Percentiles rank a stretch among this genome's conserved stretches.
phyloP scores from a whole-genome alignment of 108 stramenopile genomes.

The Cyclotella choctawhatcheeana region DNA sequence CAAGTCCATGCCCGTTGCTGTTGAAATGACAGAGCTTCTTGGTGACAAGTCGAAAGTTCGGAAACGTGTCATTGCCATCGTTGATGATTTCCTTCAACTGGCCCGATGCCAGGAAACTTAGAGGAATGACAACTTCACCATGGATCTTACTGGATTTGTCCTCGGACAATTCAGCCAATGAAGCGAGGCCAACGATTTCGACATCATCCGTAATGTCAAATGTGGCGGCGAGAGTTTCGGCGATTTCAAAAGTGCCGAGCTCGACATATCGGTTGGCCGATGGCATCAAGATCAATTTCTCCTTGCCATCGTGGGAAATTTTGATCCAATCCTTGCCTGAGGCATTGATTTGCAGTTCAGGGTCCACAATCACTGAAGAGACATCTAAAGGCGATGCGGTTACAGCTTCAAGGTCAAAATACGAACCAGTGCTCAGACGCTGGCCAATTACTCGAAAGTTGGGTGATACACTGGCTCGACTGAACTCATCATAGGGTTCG shows the following conservation, averaged over 20 bases:
- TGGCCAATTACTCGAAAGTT: too few species aligned
- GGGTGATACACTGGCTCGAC: too few species aligned
- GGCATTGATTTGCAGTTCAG: conserved; percentile 13
- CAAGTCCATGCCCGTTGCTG: not conserved
- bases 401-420: not conserved
- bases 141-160: conserved; percentile 25
- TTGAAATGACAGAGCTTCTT: conserved; percentile 11
- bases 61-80: conserved; percentile 11
- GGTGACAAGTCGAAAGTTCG: conserved; percentile 35
- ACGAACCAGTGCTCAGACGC: too few species aligned
- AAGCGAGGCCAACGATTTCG: conserved; percentile 40
- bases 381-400: not conserved
- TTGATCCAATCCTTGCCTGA: conserved; percentile 22
- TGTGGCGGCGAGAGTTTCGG: conserved; percentile 34
- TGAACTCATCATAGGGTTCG: too few species aligned
- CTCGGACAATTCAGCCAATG: conserved; percentile 3
- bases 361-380: not conserved
- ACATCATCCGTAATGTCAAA: conserved; percentile 26
- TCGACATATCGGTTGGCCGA: not conserved
- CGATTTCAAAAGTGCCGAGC: conserved; percentile 18
- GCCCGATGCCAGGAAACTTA: conserved; percentile 30
- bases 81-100: conserved; percentile 22
- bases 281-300: conserved; percentile 30
- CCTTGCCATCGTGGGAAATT: conserved; percentile 35
- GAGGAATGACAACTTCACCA: conserved; percentile 38